These are phyloP conservation scores for Yueomyces sinensis DNA, from an alignment of 805 yeast species.

Conservation along the genomic window DNA sequence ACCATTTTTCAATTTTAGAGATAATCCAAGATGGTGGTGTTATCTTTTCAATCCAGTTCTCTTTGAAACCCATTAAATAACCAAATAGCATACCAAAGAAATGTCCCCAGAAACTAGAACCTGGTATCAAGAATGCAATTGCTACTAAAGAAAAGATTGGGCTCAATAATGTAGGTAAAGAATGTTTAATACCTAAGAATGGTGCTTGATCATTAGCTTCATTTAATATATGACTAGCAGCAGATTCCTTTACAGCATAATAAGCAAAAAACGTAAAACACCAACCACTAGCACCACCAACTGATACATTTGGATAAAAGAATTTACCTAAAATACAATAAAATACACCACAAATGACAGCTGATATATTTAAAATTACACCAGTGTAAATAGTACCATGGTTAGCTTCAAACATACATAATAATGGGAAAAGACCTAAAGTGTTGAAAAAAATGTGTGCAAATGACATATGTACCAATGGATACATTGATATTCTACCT, in stretches of 20 bases:
- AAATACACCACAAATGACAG: constrained; percentile 55
- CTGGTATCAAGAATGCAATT: constrained; percentile 43
- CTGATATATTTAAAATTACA: constrained; percentile 56
- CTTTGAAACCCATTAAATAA: constrained; percentile 36
- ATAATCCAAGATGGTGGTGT: constrained; percentile 55
- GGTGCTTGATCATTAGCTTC: too few species aligned
- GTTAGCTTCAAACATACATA: constrained; percentile 50
- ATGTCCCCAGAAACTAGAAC: constrained; percentile 65
- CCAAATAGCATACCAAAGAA: constrained; percentile 56
- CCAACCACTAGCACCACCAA: constrained; percentile 65
- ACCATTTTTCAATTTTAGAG: constrained; percentile 47
- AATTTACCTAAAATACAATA: constrained; percentile 34
- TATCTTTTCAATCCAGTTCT: constrained; percentile 41
- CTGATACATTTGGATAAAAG: constrained; percentile 39
- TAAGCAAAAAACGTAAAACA: constrained; percentile 54
- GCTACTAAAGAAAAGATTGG: constrained; percentile 44
- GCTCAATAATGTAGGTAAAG: constrained; percentile 43
- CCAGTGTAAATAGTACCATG: constrained; percentile 86
- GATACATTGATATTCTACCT: constrained; percentile 41
- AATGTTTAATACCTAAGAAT: constrained; percentile 25
- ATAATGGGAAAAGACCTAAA: constrained; percentile 41
- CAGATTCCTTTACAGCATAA: constrained; percentile 40
- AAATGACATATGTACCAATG: constrained; percentile 50
- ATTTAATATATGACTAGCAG: constrained; percentile 16
- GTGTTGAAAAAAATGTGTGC: constrained; percentile 52